phyloP scores from a whole-genome alignment of 2,329 filamentous ascomycete species.

The Chaetomiaceae sp. region DNA sequence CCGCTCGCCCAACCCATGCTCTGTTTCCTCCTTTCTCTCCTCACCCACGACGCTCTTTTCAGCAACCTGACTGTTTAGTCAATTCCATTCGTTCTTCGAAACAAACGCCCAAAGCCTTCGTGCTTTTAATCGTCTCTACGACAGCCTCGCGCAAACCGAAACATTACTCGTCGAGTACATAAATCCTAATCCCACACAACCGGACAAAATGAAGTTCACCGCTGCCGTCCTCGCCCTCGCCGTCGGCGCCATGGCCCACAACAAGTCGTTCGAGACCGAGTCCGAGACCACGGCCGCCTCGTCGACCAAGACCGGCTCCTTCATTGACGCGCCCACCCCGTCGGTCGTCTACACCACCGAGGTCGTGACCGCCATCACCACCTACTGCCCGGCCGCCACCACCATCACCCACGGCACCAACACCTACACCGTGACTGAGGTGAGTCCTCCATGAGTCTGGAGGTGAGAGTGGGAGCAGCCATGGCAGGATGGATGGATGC shows the following conservation, averaged over 20 bases:
- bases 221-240: conserved; percentile 49
- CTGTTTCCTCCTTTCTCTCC: conserved; percentile 35
- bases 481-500: neutral
- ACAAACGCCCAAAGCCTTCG: conserved; percentile 26
- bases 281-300: conserved; percentile 40
- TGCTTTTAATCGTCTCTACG: conserved; percentile 25
- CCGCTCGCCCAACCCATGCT: conserved; percentile 35
- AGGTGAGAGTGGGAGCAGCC: neutral
- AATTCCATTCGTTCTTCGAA: conserved; percentile 52
- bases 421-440: conserved; percentile 66
- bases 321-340: too few species aligned
- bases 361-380: conserved; percentile 62
- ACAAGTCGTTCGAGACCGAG: conserved; percentile 30
- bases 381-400: conserved; percentile 68
- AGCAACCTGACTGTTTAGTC: conserved; percentile 51
- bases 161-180: conserved; percentile 29
- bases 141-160: conserved; percentile 27
- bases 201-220: conserved; percentile 63
- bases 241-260: conserved; percentile 40
- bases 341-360: conserved; percentile 56
- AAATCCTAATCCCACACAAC: conserved; percentile 42
- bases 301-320: too few species aligned
- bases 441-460: conserved; percentile 18
- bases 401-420: conserved; percentile 57
- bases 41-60: conserved; percentile 45